These are phyloP conservation scores for Symmetrospora coprosmae DNA, from an alignment of 768 basidiomycete genomes.

Conservation along the genomic window DNA sequence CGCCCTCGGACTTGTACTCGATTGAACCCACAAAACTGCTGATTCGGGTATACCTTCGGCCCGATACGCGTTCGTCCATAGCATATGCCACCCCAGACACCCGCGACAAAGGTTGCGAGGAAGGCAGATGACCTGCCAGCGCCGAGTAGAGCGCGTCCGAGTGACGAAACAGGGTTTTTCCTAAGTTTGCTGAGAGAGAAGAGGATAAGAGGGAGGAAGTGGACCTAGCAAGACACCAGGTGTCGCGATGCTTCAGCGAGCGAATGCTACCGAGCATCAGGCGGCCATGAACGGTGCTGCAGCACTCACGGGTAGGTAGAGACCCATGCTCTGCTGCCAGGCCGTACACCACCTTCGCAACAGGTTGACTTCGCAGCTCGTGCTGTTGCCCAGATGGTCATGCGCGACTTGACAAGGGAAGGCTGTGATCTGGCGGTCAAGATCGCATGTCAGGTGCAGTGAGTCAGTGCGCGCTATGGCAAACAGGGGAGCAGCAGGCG, in stretches of 20 bases:
- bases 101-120: conserved; percentile 30
- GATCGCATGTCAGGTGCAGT: neutral
- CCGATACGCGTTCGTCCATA: conserved; percentile 26
- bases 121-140: conserved; percentile 28
- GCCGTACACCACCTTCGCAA: conserved; percentile 21
- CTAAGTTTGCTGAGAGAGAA: conserved; percentile 21
- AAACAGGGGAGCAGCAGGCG: no score
- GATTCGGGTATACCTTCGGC: conserved; percentile 11
- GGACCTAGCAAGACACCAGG: conserved; percentile 21
- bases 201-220: conserved; percentile 27
- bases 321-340: conserved; percentile 24
- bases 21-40: conserved; percentile 3
- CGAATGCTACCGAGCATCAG: no score
- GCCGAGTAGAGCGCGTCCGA: conserved; percentile 24
- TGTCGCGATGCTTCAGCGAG: no score
- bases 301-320: conserved; percentile 28
- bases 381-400: conserved; percentile 18
- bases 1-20: neutral
- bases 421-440: conserved; percentile 2
- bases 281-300: no score
- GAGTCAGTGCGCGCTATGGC: neutral
- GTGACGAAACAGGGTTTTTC: neutral
- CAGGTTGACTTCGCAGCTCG: conserved; percentile 27
- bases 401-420: conserved; percentile 28
- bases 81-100: conserved; percentile 26